phyloP scores from a whole-genome alignment of 2,329 filamentous ascomycete genomes.

The Aspergillus uvarum region DNA sequence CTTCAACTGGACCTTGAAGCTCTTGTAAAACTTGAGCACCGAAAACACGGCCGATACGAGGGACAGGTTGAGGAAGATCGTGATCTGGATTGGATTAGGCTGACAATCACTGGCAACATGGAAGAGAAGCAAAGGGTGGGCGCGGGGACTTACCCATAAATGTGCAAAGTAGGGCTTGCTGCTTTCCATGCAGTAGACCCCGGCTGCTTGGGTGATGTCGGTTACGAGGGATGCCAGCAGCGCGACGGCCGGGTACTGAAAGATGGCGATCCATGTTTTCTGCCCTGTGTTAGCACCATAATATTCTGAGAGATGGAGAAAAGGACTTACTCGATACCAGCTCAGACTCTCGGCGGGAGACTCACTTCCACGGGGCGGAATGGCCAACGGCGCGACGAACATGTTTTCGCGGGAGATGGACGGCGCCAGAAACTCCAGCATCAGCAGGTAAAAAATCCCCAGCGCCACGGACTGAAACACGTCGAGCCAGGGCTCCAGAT shows the following conservation, averaged over 20 bases:
- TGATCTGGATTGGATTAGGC: neutral
- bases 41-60: slow-evolving; percentile 25
- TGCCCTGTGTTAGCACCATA: neutral
- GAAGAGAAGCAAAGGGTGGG: neutral
- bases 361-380: neutral
- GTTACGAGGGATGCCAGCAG: slow-evolving; percentile 27
- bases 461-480: slow-evolving; percentile 45
- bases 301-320: neutral
- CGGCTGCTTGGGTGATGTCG: slow-evolving; percentile 31
- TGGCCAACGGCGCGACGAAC: neutral
- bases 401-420: slow-evolving; percentile 19
- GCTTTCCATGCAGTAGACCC: slow-evolving; percentile 33
- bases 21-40: slow-evolving; percentile 29
- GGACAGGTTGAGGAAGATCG: slow-evolving; percentile 21
- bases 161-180: slow-evolving; percentile 36
- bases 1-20: slow-evolving; percentile 25
- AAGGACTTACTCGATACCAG: slow-evolving; percentile 22
- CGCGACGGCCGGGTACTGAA: slow-evolving; percentile 43
- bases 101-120: neutral
- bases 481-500: slow-evolving; percentile 42
- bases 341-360: neutral
- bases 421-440: slow-evolving; percentile 45
- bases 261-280: slow-evolving; percentile 4
- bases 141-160: slow-evolving; percentile 31
- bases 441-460: slow-evolving; percentile 47